Evolutionary conservation across 176 grass and related monocot genomes (phyloP).

Genomic region (Dactylis glomerata): DNA sequence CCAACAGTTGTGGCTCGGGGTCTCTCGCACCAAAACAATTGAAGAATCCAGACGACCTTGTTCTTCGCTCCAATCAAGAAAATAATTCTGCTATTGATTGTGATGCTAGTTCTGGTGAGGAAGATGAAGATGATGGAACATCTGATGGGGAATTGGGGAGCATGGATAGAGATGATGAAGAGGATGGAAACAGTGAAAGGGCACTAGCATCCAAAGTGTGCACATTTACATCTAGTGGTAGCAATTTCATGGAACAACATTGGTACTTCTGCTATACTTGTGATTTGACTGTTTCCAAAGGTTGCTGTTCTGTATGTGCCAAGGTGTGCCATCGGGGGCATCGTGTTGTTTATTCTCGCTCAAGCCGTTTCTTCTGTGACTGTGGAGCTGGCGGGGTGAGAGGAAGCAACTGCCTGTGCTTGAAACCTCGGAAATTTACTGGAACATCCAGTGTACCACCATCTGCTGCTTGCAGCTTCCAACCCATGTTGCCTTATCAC

Average conservation of each 20-base stretch:
- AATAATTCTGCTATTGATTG: conserved; percentile 55
- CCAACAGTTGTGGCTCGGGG: conserved; percentile 49
- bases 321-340: conserved; percentile 93
- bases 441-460: conserved; percentile 36
- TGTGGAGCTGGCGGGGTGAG: conserved; percentile 95
- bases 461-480: conserved; percentile 49
- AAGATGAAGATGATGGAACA: conserved; percentile 98
- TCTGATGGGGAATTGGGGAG: conserved; percentile 94
- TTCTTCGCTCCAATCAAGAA: conserved; percentile 60
- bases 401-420: conserved; percentile 88
- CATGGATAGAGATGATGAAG: conserved; percentile 92
- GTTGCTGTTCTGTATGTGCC: conserved; percentile 92
- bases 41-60: conserved; percentile 76
- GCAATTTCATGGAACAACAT: conserved; percentile 99
- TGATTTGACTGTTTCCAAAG: conserved; percentile 94
- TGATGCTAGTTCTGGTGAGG: conserved; percentile 82
- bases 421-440: conserved; percentile 90
- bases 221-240: conserved; percentile 98
- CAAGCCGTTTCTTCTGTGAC: conserved; percentile 97
- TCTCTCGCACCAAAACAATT: conserved; percentile 57
- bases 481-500: conserved; percentile 59
- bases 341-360: conserved; percentile 95
- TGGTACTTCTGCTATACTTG: conserved; percentile 99
- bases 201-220: conserved; percentile 84
- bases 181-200: conserved; percentile 81